A percentile compares a stretch with the other conserved stretches of the same genome.
Conservation (phyloP, 2,329 filamentous ascomycete species). For the Zymoseptoria ardabiliae region DNA sequence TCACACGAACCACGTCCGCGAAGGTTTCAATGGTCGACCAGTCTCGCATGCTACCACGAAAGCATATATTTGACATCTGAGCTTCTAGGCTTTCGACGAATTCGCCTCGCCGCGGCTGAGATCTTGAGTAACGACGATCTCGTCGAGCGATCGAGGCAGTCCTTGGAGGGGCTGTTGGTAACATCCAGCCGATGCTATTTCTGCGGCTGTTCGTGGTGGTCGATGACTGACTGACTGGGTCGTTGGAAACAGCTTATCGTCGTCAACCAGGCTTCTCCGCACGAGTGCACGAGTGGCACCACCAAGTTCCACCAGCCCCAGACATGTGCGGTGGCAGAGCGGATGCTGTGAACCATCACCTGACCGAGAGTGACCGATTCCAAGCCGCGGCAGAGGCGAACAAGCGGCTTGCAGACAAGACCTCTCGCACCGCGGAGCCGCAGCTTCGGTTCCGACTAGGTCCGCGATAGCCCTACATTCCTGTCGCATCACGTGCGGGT, state of each 20-base stretch:
- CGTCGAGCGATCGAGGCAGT: neutral
- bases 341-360: neutral
- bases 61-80: neutral
- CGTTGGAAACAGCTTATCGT: neutral
- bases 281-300: neutral
- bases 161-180: no score
- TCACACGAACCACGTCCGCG: neutral
- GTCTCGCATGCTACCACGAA: neutral
- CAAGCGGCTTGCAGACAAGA: neutral
- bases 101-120: neutral
- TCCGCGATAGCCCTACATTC: neutral
- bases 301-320: neutral
- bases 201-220: no score
- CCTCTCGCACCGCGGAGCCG: neutral
- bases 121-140: neutral
- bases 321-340: neutral
- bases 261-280: neutral
- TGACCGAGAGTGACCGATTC: neutral
- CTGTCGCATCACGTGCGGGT: no score
- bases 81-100: neutral
- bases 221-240: no score
- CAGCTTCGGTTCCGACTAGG: neutral
- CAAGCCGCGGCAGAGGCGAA: neutral
- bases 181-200: no score
- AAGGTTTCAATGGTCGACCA: neutral